Percentiles rank a stretch among this genome's conserved stretches.
phyloP scores from a whole-genome alignment of 176 grass and related monocot genomes.

The Zoysia japonica region DNA sequence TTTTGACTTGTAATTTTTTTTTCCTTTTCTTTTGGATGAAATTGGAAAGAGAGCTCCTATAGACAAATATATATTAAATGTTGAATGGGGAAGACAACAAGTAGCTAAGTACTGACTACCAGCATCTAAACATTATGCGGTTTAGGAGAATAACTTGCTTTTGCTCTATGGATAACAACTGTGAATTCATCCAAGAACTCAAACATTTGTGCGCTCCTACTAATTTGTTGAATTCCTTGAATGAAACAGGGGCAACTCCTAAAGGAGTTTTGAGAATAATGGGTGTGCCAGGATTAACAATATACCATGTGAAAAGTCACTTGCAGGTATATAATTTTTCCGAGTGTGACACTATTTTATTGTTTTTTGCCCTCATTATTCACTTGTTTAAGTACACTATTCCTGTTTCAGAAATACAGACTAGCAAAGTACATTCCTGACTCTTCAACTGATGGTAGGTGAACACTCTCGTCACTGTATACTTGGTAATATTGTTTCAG shows the following conservation, averaged over 20 bases:
- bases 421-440: slow-evolving; percentile 94
- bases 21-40: background rate
- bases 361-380: background rate
- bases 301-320: slow-evolving; percentile 99
- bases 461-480: slow-evolving; percentile 8
- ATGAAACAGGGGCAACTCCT: slow-evolving; percentile 78
- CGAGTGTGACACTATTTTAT: slow-evolving; percentile 23
- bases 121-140: background rate
- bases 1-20: background rate
- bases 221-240: slow-evolving; percentile 32
- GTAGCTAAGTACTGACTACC: background rate
- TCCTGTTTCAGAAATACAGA: slow-evolving; percentile 84
- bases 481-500: slow-evolving; percentile 1
- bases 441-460: slow-evolving; percentile 75
- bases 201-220: slow-evolving; percentile 20
- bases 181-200: background rate
- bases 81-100: background rate
- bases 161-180: background rate
- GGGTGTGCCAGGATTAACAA: slow-evolving; percentile 81
- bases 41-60: background rate
- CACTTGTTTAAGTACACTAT: slow-evolving; percentile 7
- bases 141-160: background rate
- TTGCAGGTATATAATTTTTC: slow-evolving; percentile 74
- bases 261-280: slow-evolving; percentile 95
- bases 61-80: background rate